A percentile compares a stretch with the other conserved stretches of the same genome.
phyloP scores from a whole-genome alignment of 2,329 filamentous ascomycete genomes.

The Cladosporium austrohemisphaericum region DNA sequence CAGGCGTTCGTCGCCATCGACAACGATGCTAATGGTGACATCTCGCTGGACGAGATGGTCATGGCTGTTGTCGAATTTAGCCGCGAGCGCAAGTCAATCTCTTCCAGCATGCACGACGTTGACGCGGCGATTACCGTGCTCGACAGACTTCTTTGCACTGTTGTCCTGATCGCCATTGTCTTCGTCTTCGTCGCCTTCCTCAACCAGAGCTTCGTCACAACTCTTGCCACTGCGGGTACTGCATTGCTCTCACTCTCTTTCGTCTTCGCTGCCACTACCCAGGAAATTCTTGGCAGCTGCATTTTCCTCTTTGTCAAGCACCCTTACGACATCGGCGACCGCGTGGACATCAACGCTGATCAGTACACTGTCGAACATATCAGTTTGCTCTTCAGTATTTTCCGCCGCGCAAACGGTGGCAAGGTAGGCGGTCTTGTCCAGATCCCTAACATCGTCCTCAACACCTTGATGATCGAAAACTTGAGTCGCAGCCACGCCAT shows the following conservation, averaged over 20 bases:
- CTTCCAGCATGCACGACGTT: slow-evolving; percentile 94
- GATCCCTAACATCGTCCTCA: slow-evolving; percentile 86
- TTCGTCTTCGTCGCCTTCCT: slow-evolving; percentile 70
- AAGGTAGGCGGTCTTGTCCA: slow-evolving; percentile 61
- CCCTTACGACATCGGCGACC: slow-evolving; percentile 91
- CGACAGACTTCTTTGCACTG: slow-evolving; percentile 76
- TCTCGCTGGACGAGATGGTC: slow-evolving; percentile 93
- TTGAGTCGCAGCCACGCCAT: slow-evolving; percentile 86
- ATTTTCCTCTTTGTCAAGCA: slow-evolving; percentile 99
- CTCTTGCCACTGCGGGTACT: slow-evolving; percentile 84
- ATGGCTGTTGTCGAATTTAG: slow-evolving; percentile 80
- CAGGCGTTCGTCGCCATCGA: slow-evolving; percentile 81
- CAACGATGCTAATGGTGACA: slow-evolving; percentile 84
- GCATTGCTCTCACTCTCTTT: slow-evolving; percentile 94
- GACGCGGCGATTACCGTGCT: slow-evolving; percentile 89
- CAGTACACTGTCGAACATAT: slow-evolving; percentile 87
- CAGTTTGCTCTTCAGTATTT: slow-evolving; percentile 87
- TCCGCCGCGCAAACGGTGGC: slow-evolving; percentile 76
- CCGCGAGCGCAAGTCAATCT: slow-evolving; percentile 81
- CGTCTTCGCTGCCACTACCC: slow-evolving; percentile 84
- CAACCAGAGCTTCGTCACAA: slow-evolving; percentile 78
- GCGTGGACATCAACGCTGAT: slow-evolving; percentile 72
- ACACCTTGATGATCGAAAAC: slow-evolving; percentile 94
- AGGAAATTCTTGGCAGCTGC: slow-evolving; percentile 96
- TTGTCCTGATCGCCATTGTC: slow-evolving; percentile 75